These are phyloP conservation scores for Penicillium polonicum DNA, from an alignment of 2,329 filamentous ascomycete species.

Conservation along the genomic window DNA sequence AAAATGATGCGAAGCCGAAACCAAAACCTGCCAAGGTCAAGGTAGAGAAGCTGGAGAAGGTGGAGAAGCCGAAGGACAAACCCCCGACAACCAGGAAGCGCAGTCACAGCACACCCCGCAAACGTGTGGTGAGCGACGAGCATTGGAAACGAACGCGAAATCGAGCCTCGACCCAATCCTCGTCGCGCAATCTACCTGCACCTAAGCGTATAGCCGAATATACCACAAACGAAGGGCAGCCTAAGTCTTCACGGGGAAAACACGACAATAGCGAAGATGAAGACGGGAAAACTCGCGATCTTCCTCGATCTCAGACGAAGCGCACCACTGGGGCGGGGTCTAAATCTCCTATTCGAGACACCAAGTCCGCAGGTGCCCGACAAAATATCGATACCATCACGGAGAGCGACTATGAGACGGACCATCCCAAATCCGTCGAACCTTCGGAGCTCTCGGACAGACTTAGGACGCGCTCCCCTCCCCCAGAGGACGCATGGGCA, in stretches of 20 bases:
- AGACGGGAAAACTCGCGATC: slow-evolving; percentile 22
- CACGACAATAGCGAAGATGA: slow-evolving; percentile 29
- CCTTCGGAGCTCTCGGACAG: slow-evolving; percentile 25
- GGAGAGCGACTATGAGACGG: slow-evolving; percentile 24
- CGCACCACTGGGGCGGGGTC: slow-evolving; percentile 29
- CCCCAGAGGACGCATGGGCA: slow-evolving; percentile 35
- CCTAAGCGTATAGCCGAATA: slow-evolving; percentile 46
- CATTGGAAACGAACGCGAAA: slow-evolving; percentile 67
- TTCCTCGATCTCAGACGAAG: slow-evolving; percentile 27
- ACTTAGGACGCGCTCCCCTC: slow-evolving; percentile 28
- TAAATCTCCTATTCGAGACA: slow-evolving; percentile 26
- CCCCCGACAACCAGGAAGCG: slow-evolving; percentile 30
- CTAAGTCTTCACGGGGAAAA: slow-evolving; percentile 28
- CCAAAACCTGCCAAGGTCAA: slow-evolving; percentile 25
- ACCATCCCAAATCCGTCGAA: slow-evolving; percentile 24
- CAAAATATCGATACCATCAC: slow-evolving; percentile 22
- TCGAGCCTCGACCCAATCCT: slow-evolving; percentile 43
- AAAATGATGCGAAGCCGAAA: slow-evolving; percentile 28
- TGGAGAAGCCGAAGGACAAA: slow-evolving; percentile 17
- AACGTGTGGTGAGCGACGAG: slow-evolving; percentile 88
- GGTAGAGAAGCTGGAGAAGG: slow-evolving; percentile 26
- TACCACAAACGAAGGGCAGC: slow-evolving; percentile 34
- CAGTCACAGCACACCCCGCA: slow-evolving; percentile 70
- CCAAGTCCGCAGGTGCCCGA: slow-evolving; percentile 18
- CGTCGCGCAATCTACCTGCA: slow-evolving; percentile 40